Conservation (phyloP, 805 yeast species). For the Jamesozyma lodderae region DNA sequence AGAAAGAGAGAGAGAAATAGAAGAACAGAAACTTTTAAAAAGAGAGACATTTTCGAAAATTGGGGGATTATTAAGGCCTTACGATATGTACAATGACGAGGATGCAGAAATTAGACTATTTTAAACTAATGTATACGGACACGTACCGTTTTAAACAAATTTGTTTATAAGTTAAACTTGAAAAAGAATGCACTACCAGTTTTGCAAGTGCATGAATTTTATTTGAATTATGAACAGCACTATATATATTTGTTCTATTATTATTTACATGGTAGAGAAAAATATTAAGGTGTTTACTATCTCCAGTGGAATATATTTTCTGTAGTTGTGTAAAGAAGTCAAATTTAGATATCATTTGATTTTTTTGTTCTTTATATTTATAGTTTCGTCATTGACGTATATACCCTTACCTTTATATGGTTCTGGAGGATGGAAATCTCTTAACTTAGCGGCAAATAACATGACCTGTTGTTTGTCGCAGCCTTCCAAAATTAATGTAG, state of each 20-base stretch:
- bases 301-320: constrained; percentile 1
- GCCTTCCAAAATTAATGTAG: constrained; percentile 80
- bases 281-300: background rate
- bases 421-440: constrained; percentile 90
- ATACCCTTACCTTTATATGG: constrained; percentile 98
- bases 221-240: too few species aligned
- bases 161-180: too few species aligned
- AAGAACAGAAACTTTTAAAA: constrained; percentile 54
- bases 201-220: too few species aligned
- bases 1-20: constrained; percentile 51
- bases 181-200: too few species aligned
- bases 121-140: too few species aligned
- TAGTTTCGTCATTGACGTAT: constrained; percentile 83
- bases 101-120: too few species aligned
- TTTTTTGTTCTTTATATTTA: constrained; percentile 84
- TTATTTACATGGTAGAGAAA: constrained; percentile 2
- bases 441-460: constrained; percentile 78
- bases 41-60: constrained; percentile 69
- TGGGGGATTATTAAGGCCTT: constrained; percentile 85
- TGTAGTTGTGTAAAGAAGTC: too few species aligned
- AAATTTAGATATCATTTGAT: constrained; percentile 78
- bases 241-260: background rate
- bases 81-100: constrained; percentile 36
- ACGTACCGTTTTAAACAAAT: too few species aligned
- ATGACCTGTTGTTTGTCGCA: constrained; percentile 79